Evolutionary conservation across 2,329 filamentous ascomycete genomes (phyloP).

Genomic region (Ceratocystis eucalypticola): DNA sequence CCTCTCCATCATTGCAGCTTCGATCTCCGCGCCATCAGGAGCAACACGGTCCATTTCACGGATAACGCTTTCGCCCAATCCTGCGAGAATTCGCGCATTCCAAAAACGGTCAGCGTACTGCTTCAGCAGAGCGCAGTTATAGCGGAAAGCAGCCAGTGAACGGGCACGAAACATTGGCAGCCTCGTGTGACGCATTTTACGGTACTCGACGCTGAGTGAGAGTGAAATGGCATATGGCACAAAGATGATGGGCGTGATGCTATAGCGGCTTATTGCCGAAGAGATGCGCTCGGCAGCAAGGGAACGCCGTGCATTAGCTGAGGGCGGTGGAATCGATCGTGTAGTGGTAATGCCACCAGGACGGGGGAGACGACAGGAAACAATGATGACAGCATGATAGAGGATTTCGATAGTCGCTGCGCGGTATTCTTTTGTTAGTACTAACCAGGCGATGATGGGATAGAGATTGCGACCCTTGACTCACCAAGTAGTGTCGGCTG

Average conservation of each 20-base stretch:
- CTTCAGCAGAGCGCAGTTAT: slow-evolving; percentile 40
- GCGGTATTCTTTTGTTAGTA: slow-evolving; percentile 20
- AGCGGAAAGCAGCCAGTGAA: slow-evolving; percentile 41
- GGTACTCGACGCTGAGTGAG: slow-evolving; percentile 47
- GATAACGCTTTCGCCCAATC: slow-evolving; percentile 41
- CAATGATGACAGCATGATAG: slow-evolving; percentile 50
- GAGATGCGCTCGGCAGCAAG: slow-evolving; percentile 45
- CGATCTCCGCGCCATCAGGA: slow-evolving; percentile 31
- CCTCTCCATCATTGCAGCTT: slow-evolving; percentile 22
- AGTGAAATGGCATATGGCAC: slow-evolving; percentile 49
- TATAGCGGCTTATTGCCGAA: slow-evolving; percentile 39
- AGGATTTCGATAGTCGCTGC: slow-evolving; percentile 47
- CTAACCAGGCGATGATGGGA: not conserved
- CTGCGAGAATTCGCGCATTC: slow-evolving; percentile 41
- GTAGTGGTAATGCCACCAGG: slow-evolving; percentile 30
- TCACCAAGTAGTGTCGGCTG: slow-evolving; percentile 37
- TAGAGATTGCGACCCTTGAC: not conserved
- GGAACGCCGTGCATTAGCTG: slow-evolving; percentile 43
- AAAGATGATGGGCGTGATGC: slow-evolving; percentile 41
- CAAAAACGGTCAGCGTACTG: slow-evolving; percentile 44
- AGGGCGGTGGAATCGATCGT: slow-evolving; percentile 33
- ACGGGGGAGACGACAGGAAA: slow-evolving; percentile 43
- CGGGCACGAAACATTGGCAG: slow-evolving; percentile 44
- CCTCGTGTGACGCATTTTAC: slow-evolving; percentile 49
- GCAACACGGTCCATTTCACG: slow-evolving; percentile 44